These are phyloP conservation scores for Pseudocercospora eumusae DNA, from an alignment of 2,329 filamentous ascomycete species.

Conservation along the genomic window DNA sequence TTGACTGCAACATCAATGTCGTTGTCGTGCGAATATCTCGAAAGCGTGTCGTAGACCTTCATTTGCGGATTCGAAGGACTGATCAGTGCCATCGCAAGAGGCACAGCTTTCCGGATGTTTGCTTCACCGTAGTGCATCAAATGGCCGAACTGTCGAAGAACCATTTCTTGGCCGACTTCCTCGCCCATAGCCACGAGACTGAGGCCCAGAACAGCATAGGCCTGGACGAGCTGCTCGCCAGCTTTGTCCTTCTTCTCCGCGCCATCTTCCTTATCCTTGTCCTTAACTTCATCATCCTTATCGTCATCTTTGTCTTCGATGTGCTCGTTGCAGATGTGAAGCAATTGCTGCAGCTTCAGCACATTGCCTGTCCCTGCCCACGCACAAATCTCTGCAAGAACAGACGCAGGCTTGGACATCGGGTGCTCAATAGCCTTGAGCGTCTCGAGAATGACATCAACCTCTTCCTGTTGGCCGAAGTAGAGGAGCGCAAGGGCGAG, in stretches of 20 bases:
- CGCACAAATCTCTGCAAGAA: constrained; percentile 92
- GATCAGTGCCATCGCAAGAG: constrained; percentile 92
- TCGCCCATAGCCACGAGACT: constrained; percentile 97
- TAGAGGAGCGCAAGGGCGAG: constrained; percentile 90
- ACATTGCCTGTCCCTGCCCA: constrained; percentile 98
- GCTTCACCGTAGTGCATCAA: constrained; percentile 98
- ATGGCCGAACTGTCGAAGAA: constrained; percentile 93
- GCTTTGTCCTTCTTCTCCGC: constrained; percentile 64
- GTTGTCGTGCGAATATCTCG: constrained; percentile 96
- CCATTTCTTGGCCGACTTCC: constrained; percentile 98
- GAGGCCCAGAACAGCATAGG: constrained; percentile 92
- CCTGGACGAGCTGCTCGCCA: constrained; percentile 89
- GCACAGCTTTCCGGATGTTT: constrained; percentile 95
- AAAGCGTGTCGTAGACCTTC: constrained; percentile 99
- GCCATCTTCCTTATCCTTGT: constrained; percentile 71
- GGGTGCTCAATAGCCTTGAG: constrained; percentile 96
- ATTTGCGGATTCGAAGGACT: constrained; percentile 98
- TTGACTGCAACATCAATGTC: constrained; percentile 98
- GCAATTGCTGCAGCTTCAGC: constrained; percentile 91
- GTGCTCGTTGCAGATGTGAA: constrained; percentile 97
- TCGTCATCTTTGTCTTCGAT: constrained; percentile 78
- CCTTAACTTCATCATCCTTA: constrained; percentile 51
- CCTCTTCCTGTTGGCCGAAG: constrained; percentile 96
- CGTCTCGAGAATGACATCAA: constrained; percentile 96
- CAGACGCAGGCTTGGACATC: constrained; percentile 92